Conservation (phyloP, 192 early-diverging fungal genomes). For the Umbelopsis sp. region DNA sequence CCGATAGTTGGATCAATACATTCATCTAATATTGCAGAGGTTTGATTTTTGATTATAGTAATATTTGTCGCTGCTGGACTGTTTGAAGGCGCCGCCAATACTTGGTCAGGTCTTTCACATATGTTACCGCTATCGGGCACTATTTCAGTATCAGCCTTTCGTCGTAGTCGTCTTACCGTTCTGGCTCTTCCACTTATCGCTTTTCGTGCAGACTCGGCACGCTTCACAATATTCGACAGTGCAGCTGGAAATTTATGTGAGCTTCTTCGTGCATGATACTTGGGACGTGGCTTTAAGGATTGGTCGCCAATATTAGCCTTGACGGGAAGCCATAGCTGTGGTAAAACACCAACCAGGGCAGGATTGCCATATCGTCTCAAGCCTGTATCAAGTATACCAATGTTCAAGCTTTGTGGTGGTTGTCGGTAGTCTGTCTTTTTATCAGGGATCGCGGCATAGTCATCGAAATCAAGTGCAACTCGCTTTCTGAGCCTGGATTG, state of each 20-base stretch:
- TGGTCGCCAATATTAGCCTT: conserved; percentile 12
- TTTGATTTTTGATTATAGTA: too few species aligned
- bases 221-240: conserved; percentile 15
- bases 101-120: not conserved
- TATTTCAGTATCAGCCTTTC: not conserved
- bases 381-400: conserved; percentile 69
- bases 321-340: conserved; percentile 72
- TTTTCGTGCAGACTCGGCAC: conserved; percentile 17
- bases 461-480: conserved; percentile 54
- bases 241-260: conserved; percentile 6
- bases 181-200: not conserved
- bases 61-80: too few species aligned
- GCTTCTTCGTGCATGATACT: not conserved
- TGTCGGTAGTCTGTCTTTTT: conserved; percentile 68
- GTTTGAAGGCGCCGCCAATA: too few species aligned
- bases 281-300: not conserved
- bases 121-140: not conserved
- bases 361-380: conserved; percentile 66
- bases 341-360: conserved; percentile 61
- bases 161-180: not conserved
- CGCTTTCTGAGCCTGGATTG: not conserved
- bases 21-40: too few species aligned
- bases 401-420: conserved; percentile 65
- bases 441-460: conserved; percentile 60
- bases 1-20: too few species aligned